Evolutionary conservation across 1,139 yeast genomes (phyloP).

Genomic region (Debaryomyces sp.): DNA sequence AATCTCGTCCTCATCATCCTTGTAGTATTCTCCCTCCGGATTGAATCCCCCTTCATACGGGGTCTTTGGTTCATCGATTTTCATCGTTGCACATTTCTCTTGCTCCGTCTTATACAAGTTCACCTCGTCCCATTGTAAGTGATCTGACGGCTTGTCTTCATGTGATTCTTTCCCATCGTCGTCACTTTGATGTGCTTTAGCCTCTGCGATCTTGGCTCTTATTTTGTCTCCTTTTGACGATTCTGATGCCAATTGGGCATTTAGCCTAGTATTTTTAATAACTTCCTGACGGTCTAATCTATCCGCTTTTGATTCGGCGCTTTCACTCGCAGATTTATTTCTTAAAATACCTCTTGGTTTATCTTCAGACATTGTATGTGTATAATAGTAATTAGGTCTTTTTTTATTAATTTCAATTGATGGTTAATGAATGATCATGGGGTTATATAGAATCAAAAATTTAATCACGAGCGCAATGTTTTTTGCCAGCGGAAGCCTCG

Average conservation of each 20-base stretch:
- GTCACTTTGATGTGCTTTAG: conserved; percentile 16
- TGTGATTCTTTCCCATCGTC: conserved; percentile 12
- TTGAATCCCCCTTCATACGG: conserved; percentile 95
- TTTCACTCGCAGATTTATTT: conserved; percentile 29
- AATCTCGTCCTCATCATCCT: conserved; percentile 66
- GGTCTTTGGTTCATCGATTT: conserved; percentile 95
- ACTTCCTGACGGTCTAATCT: conserved; percentile 49
- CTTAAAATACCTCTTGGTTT: conserved; percentile 49
- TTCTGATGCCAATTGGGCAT: conserved; percentile 39
- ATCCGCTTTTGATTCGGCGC: conserved; percentile 13
- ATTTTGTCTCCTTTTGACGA: conserved; percentile 40
- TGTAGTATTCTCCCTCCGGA: conserved; percentile 81
- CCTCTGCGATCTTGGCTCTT: conserved; percentile 41
- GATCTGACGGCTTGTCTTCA: conserved; percentile 23
- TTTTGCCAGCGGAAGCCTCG: conserved; percentile 6
- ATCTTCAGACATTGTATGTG: conserved; percentile 19
- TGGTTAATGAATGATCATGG: conserved; percentile 1
- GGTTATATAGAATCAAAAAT: background rate
- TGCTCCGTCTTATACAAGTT: conserved; percentile 68
- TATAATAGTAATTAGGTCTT: background rate
- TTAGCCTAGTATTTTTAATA: conserved; percentile 44
- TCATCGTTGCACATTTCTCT: conserved; percentile 74
- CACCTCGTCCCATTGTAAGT: conserved; percentile 73
- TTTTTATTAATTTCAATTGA: background rate
- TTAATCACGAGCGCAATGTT: conserved; percentile 2